Base-by-base conservation (phyloP, 257 asterid genomes). In the Echites panduratus region DNA sequence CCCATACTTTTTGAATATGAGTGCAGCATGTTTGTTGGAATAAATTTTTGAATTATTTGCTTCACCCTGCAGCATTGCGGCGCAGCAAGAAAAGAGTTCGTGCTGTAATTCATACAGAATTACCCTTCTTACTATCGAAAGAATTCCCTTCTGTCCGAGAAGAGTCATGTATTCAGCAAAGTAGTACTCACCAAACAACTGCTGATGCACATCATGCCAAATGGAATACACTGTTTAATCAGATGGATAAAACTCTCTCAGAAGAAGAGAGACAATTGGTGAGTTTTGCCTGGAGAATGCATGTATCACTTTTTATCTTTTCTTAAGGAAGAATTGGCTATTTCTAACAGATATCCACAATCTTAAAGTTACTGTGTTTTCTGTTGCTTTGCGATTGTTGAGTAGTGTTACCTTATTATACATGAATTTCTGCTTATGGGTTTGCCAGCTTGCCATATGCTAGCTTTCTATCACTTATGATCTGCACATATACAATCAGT, bases 211-310 rank as follows among this genome's bases (percentile, higher is more conserved):
- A 92, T 70, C 74, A 78, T 75, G 81, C 47, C 65, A 92, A 82
- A 83, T 95, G 98, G 99, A 81, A 71, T 76, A 26, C 87, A 50
- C 69, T 86, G 75, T 92, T 92, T 81, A 84, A 68, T 66, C 91
- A 87, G 82, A 92, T 90, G 97, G 96, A 89, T 44, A 82, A 77
- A 71, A 77, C 96, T 53, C 92, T 95, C 57, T 76, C 89, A 14
- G 97, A 92, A 77, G 99, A 92, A 85, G 97, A 95, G 82, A 76
- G 66, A 50, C 85, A 84, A 66, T 80, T 94, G 88, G 99, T 91
- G 77, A 80, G 93, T 72, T 74, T n/a, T n/a, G 26, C 27, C 7
- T 35, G 45, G 32, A 43, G 19, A 70, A 19, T 67, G 66, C 38
- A 32, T 9, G 7, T 9, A 26, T 16, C 4, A 13, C 16, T 29